Base-by-base conservation (phyloP, 129 eudicot species). In the Cynara cardunculus region DNA sequence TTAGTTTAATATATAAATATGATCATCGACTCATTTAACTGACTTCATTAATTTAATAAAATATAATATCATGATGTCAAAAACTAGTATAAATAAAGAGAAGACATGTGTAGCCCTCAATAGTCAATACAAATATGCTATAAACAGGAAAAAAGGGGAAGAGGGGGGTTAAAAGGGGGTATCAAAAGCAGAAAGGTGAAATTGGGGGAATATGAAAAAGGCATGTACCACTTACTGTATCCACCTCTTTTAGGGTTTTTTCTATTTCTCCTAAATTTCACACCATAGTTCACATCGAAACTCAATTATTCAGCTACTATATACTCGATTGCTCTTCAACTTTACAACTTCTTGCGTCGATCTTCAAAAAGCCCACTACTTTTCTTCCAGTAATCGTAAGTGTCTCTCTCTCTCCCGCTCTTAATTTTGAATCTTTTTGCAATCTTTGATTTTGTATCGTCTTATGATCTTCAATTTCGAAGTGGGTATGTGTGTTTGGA, bases 111-210 rank as follows among this genome's bases (percentile, higher is more conserved):
- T 56, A 19, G 65, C n/a, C 24, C 65, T 0, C 65, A 18, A n/a
- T 56, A 18, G 9, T 18, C 25, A 56, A 56, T n/a, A n/a, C 1
- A 56, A 56, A 3, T 27, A 83, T 71, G 69, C 82, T n/a, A 77
- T 26, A 76, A 76, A 76, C 46, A 76, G 68, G 46, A 26, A 82
- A 64, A 9, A 76, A 82, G 70, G 30, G 65, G 13, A 19, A 10
- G 12, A 66, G 65, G 59, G 74, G 22, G 69, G 78, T 26, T 19
- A 39, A 77, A 32, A 59, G 77, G 69, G 49, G 31, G 74, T 14
- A 53, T 61, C 78, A 77, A 83, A 80, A 77, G 82, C 86, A 77
- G 56, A 77, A 83, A 83, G 78, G 37, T 76, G 64, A 56, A 56
- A 56, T 56, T 56, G 65, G 68, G 27, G 66, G 75, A 71, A 35